A percentile compares a stretch with the other conserved stretches of the same genome.
phyloP scores from a whole-genome alignment of 768 basidiomycete species.

The Naganishia vishniacii region DNA sequence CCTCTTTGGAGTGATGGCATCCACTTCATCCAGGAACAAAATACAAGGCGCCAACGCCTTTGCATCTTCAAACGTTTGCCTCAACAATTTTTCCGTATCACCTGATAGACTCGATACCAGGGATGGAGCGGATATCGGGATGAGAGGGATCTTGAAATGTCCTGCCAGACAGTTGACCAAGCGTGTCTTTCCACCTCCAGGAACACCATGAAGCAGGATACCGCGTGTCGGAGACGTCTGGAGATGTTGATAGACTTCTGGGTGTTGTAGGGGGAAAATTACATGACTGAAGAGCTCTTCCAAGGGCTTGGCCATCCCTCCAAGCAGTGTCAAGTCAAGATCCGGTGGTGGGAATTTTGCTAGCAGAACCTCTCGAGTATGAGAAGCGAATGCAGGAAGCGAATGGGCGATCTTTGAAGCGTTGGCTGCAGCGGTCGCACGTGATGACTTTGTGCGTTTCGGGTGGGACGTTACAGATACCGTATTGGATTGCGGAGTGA shows the following conservation, averaged over 20 bases:
- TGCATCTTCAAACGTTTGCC: slow-evolving; percentile 96
- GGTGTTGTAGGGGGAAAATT: slow-evolving; percentile 88
- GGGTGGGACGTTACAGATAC: slow-evolving; percentile 5
- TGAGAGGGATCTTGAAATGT: slow-evolving; percentile 86
- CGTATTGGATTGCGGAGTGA: slow-evolving; percentile 5
- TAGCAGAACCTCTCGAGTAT: slow-evolving; percentile 37
- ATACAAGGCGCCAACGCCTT: slow-evolving; percentile 88
- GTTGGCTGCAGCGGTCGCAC: neutral
- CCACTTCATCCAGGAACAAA: slow-evolving; percentile 95
- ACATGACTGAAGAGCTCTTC: slow-evolving; percentile 96
- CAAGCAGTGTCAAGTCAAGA: slow-evolving; percentile 74
- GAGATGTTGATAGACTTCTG: slow-evolving; percentile 88
- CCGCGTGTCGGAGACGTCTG: slow-evolving; percentile 89
- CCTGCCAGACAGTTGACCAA: slow-evolving; percentile 93
- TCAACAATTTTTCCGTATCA: slow-evolving; percentile 90
- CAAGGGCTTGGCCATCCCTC: slow-evolving; percentile 76
- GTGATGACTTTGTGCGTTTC: slow-evolving; percentile 26
- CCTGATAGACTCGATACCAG: slow-evolving; percentile 98
- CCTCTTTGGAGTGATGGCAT: slow-evolving; percentile 93
- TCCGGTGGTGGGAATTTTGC: slow-evolving; percentile 63
- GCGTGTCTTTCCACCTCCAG: slow-evolving; percentile 94
- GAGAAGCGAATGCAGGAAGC: slow-evolving; percentile 24
- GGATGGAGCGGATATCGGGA: slow-evolving; percentile 87
- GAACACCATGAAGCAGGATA: slow-evolving; percentile 87
- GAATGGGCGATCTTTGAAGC: slow-evolving; percentile 9